phyloP scores from a whole-genome alignment of 768 basidiomycete species.

The Clathrus columnatus region DNA sequence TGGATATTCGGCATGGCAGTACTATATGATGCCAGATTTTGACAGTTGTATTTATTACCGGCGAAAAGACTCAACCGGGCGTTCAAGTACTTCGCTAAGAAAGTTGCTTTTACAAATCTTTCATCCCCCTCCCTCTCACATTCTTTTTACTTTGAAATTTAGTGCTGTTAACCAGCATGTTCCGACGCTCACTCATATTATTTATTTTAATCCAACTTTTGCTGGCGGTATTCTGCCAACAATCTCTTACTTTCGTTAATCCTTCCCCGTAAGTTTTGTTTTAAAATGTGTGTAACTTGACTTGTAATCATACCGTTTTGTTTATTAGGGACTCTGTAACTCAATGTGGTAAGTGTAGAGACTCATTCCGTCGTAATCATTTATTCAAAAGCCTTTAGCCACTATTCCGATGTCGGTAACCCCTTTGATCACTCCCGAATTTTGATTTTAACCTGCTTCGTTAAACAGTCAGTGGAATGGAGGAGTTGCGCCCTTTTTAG shows the following conservation, averaged over 20 bases:
- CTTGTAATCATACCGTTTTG: not conserved
- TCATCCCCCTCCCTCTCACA: not conserved
- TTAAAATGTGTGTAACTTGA: not conserved
- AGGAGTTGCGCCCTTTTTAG: slow-evolving; percentile 1
- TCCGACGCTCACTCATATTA: not conserved
- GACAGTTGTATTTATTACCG: no score
- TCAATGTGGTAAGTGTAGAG: not conserved
- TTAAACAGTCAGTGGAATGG: slow-evolving; percentile 3
- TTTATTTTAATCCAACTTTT: not conserved
- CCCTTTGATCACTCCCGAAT: not conserved
- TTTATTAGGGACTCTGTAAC: not conserved
- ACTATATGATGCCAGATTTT: no score
- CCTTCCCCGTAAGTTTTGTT: not conserved
- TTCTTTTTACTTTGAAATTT: not conserved
- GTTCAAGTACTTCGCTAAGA: not conserved
- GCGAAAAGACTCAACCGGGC: not conserved
- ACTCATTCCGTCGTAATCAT: not conserved
- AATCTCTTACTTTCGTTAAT: not conserved
- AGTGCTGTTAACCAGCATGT: not conserved
- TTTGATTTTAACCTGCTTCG: not conserved
- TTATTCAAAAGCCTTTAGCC: not conserved
- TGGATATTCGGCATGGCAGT: no score
- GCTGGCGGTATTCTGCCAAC: not conserved
- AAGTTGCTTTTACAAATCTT: not conserved
- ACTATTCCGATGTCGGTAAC: not conserved